Evolutionary conservation across 352 stramenopile species (phyloP).

Genomic region (Phytophthora agathidicida): DNA sequence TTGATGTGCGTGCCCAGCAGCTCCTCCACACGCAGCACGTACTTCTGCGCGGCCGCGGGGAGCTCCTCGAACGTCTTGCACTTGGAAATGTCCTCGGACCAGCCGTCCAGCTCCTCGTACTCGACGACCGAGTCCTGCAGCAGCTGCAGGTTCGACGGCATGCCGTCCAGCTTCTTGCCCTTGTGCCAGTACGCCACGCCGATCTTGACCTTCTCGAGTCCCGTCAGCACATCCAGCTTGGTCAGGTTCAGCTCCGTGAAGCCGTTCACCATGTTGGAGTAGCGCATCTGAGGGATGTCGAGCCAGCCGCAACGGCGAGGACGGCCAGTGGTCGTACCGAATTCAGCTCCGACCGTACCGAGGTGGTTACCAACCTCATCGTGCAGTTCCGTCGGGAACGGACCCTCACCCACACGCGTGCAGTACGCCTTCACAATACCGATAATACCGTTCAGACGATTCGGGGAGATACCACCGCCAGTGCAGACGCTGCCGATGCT

Average conservation of each 20-base stretch:
- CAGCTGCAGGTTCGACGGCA: constrained; percentile 95
- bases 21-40: constrained; percentile 97
- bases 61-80: constrained; percentile 97
- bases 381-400: constrained; percentile 98
- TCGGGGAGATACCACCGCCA: constrained; percentile 94
- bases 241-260: constrained; percentile 99
- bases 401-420: constrained; percentile 98
- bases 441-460: constrained; percentile 93
- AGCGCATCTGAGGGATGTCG: constrained; percentile 96
- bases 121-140: constrained; percentile 95
- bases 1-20: constrained; percentile 96
- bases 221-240: constrained; percentile 99
- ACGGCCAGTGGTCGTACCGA: constrained; percentile 98
- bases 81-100: constrained; percentile 97
- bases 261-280: constrained; percentile 94
- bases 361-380: constrained; percentile 93
- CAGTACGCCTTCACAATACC: constrained; percentile 99
- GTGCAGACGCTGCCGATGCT: constrained; percentile 98
- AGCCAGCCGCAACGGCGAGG: constrained; percentile 98
- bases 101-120: constrained; percentile 94
- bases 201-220: constrained; percentile 96
- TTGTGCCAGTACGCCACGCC: constrained; percentile 96
- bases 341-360: constrained; percentile 94
- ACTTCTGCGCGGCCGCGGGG: constrained; percentile 94
- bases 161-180: constrained; percentile 93